phyloP scores from a whole-genome alignment of 164 flowering plant species.

The Vitis rupestris region DNA sequence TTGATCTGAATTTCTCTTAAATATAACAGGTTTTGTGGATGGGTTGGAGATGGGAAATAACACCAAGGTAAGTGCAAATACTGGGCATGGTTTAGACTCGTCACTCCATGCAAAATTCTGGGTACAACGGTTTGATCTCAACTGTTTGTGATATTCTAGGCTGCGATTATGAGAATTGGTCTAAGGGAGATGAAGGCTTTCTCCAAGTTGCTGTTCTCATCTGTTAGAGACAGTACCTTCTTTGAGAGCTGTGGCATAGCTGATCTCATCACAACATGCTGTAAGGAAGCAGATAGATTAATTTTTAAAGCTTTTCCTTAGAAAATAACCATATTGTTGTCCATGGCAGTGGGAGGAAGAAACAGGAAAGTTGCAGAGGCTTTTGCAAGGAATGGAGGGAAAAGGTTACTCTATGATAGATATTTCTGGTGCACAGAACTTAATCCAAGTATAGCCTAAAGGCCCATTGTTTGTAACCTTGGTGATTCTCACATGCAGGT shows the following conservation, averaged over 20 bases:
- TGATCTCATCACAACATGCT: slow-evolving; percentile 92
- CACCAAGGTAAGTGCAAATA: slow-evolving; percentile 58
- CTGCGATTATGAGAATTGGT: slow-evolving; percentile 97
- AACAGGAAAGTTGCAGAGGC: slow-evolving; percentile 97
- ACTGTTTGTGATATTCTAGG: slow-evolving; percentile 33
- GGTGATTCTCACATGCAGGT: slow-evolving; percentile 37
- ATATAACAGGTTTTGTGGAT: slow-evolving; percentile 78
- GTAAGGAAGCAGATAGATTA: slow-evolving; percentile 42
- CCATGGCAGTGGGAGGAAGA: slow-evolving; percentile 90
- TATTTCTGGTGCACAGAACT: neutral
- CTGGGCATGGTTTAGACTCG: no score
- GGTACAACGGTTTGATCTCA: no score
- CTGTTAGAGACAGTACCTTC: slow-evolving; percentile 86
- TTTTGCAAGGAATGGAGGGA: slow-evolving; percentile 83
- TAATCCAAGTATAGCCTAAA: no score
- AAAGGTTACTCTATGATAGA: slow-evolving; percentile 43
- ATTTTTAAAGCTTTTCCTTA: neutral
- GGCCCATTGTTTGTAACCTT: neutral
- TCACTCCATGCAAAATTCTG: no score
- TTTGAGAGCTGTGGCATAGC: slow-evolving; percentile 99
- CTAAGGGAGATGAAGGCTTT: slow-evolving; percentile 88
- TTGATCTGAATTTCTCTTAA: neutral
- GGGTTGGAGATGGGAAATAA: slow-evolving; percentile 97
- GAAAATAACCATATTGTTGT: neutral
- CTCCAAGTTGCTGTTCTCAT: slow-evolving; percentile 82